Conservation (phyloP, 23 red algal species). For the Gracilaria vermiculophylla region DNA sequence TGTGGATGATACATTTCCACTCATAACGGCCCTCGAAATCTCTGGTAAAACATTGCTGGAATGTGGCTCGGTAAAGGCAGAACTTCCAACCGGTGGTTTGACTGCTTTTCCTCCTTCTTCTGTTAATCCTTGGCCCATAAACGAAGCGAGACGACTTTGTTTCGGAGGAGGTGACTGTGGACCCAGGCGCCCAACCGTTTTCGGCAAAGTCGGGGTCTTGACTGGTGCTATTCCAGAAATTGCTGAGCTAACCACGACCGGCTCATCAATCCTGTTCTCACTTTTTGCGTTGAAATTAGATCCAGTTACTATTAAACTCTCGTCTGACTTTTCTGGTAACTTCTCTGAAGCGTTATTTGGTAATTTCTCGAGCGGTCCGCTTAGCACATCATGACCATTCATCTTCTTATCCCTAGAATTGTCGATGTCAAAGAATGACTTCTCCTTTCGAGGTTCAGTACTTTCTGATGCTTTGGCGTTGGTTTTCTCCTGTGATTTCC, state of each 20-base stretch:
- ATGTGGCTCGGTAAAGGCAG: not conserved
- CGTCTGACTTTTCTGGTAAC: not conserved
- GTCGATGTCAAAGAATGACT: slow-evolving; percentile 43
- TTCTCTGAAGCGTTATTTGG: not conserved
- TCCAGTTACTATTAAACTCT: not conserved
- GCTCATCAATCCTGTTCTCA: not conserved
- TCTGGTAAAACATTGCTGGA: not conserved
- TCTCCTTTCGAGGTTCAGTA: slow-evolving; percentile 15
- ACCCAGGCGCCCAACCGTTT: not conserved
- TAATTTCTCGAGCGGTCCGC: slow-evolving; percentile 12
- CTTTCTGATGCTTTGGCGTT: not conserved
- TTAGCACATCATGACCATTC: slow-evolving; percentile 34
- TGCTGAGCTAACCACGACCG: not conserved
- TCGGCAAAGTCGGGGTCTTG: not conserved
- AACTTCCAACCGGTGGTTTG: not conserved
- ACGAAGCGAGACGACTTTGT: slow-evolving; percentile 55
- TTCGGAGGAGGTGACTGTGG: slow-evolving; percentile 20
- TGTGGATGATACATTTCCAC: not conserved
- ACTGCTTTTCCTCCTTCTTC: not conserved
- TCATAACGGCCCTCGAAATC: not conserved
- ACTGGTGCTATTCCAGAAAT: not conserved
- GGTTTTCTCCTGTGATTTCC: not conserved
- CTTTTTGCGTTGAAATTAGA: not conserved
- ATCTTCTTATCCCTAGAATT: not conserved
- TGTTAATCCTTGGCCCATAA: slow-evolving; percentile 30